phyloP scores from a whole-genome alignment of 2,329 filamentous ascomycete species.

The Cytospora piceicola region DNA sequence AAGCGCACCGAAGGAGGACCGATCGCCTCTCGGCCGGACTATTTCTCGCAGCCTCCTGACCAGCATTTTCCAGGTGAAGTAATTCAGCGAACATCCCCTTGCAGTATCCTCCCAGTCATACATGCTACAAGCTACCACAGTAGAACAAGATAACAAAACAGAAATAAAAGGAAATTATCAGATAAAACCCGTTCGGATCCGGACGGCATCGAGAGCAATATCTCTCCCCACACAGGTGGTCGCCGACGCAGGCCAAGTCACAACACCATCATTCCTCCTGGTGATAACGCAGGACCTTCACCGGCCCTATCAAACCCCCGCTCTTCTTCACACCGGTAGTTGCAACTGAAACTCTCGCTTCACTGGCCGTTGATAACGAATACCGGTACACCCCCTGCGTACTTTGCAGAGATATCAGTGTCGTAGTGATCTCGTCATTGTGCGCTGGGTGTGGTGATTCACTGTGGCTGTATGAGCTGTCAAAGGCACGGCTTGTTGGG shows the following conservation, averaged over 20 bases:
- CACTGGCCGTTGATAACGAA: not conserved
- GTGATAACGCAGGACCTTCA: not conserved
- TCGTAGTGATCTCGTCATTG: slow-evolving; percentile 6
- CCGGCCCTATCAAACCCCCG: slow-evolving; percentile 2
- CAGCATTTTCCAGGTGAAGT: not conserved
- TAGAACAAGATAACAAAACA: not conserved
- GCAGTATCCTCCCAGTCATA: not conserved
- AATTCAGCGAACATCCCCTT: not conserved
- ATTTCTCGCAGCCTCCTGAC: not conserved
- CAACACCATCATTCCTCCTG: not conserved
- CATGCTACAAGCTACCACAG: not conserved
- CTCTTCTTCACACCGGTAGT: not conserved
- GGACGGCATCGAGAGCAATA: not conserved
- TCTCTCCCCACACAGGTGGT: not conserved
- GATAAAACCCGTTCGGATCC: not conserved
- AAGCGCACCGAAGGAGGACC: not conserved
- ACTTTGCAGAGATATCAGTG: not conserved
- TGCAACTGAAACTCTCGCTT: not conserved
- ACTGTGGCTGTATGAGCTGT: not conserved
- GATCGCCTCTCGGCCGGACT: not conserved
- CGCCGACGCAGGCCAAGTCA: not conserved
- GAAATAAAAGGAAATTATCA: not conserved
- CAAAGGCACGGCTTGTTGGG: not conserved
- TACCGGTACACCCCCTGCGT: slow-evolving; percentile 2
- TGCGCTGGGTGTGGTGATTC: not conserved